Conservation (phyloP, 2,329 filamentous ascomycete genomes). For the Pseudocercospora vitis region DNA sequence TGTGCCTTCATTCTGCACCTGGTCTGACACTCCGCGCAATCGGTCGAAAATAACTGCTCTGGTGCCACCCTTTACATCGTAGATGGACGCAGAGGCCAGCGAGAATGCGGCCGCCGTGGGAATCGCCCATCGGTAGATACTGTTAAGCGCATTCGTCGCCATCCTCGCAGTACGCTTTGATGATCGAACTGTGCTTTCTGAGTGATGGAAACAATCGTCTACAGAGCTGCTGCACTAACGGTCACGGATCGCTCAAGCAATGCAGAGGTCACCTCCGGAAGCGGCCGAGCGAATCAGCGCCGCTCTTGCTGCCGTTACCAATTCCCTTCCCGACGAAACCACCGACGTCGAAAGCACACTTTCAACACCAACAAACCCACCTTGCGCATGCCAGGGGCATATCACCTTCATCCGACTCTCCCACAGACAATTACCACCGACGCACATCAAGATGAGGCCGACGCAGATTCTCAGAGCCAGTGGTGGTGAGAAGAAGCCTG, state of each 20-base stretch:
- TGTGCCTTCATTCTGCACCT: slow-evolving; percentile 91
- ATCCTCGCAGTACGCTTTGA: slow-evolving; percentile 23
- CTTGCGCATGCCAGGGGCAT: background rate
- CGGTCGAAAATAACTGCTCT: slow-evolving; percentile 98
- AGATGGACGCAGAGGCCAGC: slow-evolving; percentile 75
- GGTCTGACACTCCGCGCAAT: slow-evolving; percentile 85
- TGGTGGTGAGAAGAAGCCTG: slow-evolving; percentile 45
- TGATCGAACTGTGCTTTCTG: background rate
- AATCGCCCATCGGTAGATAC: slow-evolving; percentile 68
- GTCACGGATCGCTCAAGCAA: background rate
- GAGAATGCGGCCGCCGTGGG: slow-evolving; percentile 69
- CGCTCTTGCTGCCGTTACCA: background rate
- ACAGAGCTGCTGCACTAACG: slow-evolving; percentile 3
- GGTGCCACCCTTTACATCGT: slow-evolving; percentile 94
- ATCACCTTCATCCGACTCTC: slow-evolving; percentile 4
- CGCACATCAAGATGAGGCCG: slow-evolving; percentile 39
- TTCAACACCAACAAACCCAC: slow-evolving; percentile 1
- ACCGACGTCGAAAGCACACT: slow-evolving; percentile 11
- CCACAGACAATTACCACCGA: slow-evolving; percentile 5
- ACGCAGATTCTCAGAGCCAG: slow-evolving; percentile 38
- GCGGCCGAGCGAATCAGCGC: slow-evolving; percentile 2
- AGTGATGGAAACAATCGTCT: background rate
- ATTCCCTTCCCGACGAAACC: too few relatives aligned
- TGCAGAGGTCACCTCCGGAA: background rate
- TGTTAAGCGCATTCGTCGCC: slow-evolving; percentile 55